phyloP scores from a whole-genome alignment of 1,284 basidiomycete species.

The Pseudozyma thailandica region DNA sequence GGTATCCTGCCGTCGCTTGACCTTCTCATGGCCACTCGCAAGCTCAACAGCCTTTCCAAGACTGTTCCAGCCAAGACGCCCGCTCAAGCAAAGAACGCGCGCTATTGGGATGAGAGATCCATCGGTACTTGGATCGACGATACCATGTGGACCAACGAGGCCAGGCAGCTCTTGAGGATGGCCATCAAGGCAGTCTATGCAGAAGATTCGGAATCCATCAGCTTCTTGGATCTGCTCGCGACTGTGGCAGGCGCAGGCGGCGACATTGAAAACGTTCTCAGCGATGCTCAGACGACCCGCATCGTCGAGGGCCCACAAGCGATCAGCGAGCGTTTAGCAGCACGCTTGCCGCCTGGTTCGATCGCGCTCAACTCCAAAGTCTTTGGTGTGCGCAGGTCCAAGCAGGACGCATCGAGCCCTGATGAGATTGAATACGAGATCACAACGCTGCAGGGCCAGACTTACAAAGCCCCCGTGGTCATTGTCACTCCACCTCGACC shows the following conservation, averaged over 20 bases:
- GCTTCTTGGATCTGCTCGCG: conserved; percentile 40
- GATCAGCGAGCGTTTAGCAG: conserved; percentile 36
- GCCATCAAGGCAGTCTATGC: conserved; percentile 51
- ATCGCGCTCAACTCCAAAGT: conserved; percentile 25
- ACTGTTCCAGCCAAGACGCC: conserved; percentile 29
- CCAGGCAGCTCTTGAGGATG: conserved; percentile 36
- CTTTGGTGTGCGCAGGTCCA: conserved; percentile 9
- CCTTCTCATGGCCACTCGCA: conserved; percentile 33
- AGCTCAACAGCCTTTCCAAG: conserved; percentile 46
- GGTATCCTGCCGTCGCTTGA: conserved; percentile 41
- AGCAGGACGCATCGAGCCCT: not conserved
- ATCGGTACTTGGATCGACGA: conserved; percentile 51
- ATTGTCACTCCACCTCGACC: conserved; percentile 38
- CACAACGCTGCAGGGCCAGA: conserved; percentile 20
- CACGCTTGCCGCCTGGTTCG: conserved; percentile 13
- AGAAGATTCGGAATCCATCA: conserved; percentile 40
- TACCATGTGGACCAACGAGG: conserved; percentile 34
- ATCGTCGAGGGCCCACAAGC: conserved; percentile 37
- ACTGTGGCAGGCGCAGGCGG: conserved; percentile 40
- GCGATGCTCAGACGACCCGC: conserved; percentile 43
- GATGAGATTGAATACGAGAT: conserved; percentile 15
- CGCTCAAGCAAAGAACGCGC: conserved; percentile 18
- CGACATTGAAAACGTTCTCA: conserved; percentile 38
- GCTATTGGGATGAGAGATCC: conserved; percentile 39
- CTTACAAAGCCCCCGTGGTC: conserved; percentile 26